Conservation (phyloP, 306 rosid genomes). For the Rosa multiflora region DNA sequence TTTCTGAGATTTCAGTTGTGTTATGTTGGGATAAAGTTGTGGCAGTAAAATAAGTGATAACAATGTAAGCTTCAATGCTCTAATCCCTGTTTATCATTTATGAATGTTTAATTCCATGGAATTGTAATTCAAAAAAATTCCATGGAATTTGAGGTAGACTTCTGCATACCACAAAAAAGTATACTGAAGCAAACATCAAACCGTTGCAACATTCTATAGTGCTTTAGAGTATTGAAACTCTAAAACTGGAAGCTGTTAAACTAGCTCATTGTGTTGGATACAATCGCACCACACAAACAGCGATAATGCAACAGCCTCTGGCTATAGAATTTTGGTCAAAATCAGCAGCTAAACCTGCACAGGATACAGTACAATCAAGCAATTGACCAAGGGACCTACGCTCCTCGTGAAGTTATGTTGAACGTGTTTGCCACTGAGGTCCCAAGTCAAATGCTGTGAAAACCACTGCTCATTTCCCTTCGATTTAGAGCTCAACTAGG, state of each 20-base stretch:
- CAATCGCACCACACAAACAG: not conserved
- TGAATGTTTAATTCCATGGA: not conserved
- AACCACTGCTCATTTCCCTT: not conserved
- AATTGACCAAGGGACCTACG: not conserved
- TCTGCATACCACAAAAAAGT: not conserved
- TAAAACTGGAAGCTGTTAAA: too few relatives aligned
- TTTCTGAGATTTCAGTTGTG: constrained; percentile 17
- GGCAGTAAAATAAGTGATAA: not conserved
- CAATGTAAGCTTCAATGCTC: constrained; percentile 8
- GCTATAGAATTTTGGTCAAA: not conserved
- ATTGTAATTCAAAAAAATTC: not conserved
- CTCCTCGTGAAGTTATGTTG: not conserved
- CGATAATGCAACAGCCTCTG: not conserved
- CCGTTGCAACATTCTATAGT: not conserved
- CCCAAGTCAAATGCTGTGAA: constrained; percentile 7
- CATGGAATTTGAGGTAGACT: constrained; percentile 5
- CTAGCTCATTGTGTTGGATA: not conserved
- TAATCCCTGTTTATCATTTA: not conserved
- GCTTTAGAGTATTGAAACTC: too few relatives aligned
- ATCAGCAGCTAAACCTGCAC: not conserved
- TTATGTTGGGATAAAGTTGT: constrained; percentile 4
- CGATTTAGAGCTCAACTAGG: not conserved
- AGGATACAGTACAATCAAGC: not conserved
- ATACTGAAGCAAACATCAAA: not conserved
- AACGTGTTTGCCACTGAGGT: not conserved